Percentiles rank a stretch among this genome's conserved stretches.
phyloP scores from a whole-genome alignment of 83 land plant species.

The Diphasiastrum complanatum region DNA sequence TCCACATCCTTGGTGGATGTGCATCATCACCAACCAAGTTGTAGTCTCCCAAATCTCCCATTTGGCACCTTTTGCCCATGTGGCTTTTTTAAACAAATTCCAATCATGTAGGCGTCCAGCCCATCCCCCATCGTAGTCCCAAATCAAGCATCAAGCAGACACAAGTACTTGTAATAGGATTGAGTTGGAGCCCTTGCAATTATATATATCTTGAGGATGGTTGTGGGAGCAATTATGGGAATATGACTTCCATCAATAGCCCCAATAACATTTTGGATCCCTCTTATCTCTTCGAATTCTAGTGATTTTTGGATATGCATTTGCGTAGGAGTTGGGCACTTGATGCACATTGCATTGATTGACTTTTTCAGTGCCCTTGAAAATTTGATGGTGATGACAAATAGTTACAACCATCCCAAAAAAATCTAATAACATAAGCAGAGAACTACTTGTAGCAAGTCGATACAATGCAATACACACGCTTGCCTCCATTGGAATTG shows the following conservation, averaged over 20 bases:
- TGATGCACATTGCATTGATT: no score
- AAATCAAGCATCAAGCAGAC: neutral
- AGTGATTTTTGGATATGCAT: no score
- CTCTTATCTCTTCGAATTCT: neutral
- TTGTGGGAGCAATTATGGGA: neutral
- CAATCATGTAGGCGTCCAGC: constrained; percentile 9
- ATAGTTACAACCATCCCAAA: no score
- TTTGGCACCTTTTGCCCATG: neutral
- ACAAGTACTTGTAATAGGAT: constrained; percentile 2
- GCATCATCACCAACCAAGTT: constrained; percentile 3
- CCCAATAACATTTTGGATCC: constrained; percentile 4
- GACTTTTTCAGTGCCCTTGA: no score
- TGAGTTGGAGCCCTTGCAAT: neutral
- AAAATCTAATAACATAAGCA: no score
- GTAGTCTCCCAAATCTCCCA: neutral
- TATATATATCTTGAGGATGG: neutral
- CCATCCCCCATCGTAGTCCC: constrained; percentile 10
- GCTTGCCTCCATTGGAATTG: no score
- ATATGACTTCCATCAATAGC: constrained; percentile 10
- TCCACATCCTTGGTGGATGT: neutral
- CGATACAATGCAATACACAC: no score
- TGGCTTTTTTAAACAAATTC: neutral
- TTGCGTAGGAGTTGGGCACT: no score
- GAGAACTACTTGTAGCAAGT: no score
- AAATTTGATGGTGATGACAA: no score